These are phyloP conservation scores for Pythium angustatum DNA, from an alignment of 352 stramenopile species.

Conservation along the genomic window DNA sequence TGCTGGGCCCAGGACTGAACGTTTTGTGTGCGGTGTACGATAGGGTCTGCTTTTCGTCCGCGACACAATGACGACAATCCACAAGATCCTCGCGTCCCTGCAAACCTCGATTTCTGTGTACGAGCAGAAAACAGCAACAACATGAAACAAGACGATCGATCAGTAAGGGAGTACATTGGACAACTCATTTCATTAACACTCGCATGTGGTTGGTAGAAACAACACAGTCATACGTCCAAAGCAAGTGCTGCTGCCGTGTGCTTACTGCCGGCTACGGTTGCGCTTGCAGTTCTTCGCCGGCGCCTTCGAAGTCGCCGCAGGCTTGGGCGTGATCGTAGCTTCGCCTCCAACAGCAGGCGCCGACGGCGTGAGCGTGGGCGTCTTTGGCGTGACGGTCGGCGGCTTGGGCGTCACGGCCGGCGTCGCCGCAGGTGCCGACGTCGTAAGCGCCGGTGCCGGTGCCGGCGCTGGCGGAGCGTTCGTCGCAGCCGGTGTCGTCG, in stretches of 20 bases:
- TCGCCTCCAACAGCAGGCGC: conserved; percentile 9
- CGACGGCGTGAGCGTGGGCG: conserved; percentile 1
- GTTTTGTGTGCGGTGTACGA: not conserved
- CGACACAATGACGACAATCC: conserved; percentile 25
- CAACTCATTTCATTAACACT: too few species aligned
- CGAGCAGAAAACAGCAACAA: conserved; percentile 13
- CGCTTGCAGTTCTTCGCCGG: conserved; percentile 25
- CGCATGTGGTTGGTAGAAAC: too few species aligned
- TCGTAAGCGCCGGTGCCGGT: not conserved
- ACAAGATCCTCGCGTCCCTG: conserved; percentile 24
- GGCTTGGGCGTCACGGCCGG: conserved; percentile 1
- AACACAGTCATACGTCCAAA: too few species aligned
- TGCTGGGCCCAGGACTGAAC: not conserved
- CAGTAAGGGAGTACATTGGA: too few species aligned
- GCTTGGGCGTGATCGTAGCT: conserved; percentile 3
- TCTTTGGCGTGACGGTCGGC: conserved; percentile 10
- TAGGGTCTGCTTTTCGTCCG: conserved; percentile 26
- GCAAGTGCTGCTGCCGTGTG: too few species aligned
- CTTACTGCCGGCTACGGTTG: conserved; percentile 5
- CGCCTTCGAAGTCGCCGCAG: conserved; percentile 5
- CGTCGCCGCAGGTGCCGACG: conserved; percentile 1
- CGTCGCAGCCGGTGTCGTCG: not conserved
- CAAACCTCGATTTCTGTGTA: conserved; percentile 24
- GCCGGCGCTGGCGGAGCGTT: not conserved
- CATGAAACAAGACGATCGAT: not conserved